Evolutionary conservation across 257 asterid species (phyloP).

Genomic region (Prunella vulgaris): DNA sequence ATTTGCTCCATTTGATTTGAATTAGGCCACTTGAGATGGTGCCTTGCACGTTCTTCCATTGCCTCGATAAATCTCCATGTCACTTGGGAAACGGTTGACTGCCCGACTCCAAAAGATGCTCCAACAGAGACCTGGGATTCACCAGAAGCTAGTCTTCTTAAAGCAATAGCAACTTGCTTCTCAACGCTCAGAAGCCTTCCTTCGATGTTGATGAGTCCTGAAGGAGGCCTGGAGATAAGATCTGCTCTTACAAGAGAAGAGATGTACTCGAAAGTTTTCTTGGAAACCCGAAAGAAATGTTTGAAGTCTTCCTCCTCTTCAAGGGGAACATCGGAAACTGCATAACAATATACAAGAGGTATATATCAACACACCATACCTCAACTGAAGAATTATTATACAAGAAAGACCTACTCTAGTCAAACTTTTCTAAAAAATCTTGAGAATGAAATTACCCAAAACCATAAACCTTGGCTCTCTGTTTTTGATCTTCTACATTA

Average conservation of each 20-base stretch:
- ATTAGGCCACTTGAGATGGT: slow-evolving; percentile 91
- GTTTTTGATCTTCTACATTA: too few species aligned
- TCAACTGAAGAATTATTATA: too few species aligned
- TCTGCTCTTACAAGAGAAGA: slow-evolving; percentile 88
- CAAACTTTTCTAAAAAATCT: too few species aligned
- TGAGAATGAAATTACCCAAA: too few species aligned
- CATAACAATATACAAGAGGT: too few species aligned
- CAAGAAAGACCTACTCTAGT: background rate
- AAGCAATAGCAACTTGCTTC: slow-evolving; percentile 95
- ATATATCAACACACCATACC: too few species aligned
- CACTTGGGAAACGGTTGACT: slow-evolving; percentile 95
- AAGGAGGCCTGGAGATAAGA: slow-evolving; percentile 96
- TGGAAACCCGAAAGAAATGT: slow-evolving; percentile 75
- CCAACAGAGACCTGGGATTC: slow-evolving; percentile 98
- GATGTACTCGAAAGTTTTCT: slow-evolving; percentile 74
- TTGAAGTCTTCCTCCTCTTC: slow-evolving; percentile 85
- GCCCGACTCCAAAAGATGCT: slow-evolving; percentile 95
- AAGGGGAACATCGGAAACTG: slow-evolving; percentile 46
- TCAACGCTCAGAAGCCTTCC: slow-evolving; percentile 97
- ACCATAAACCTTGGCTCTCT: too few species aligned
- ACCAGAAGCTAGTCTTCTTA: slow-evolving; percentile 88
- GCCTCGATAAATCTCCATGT: slow-evolving; percentile 97
- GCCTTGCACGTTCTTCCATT: slow-evolving; percentile 84
- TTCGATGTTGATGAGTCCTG: slow-evolving; percentile 94
- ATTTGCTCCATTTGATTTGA: slow-evolving; percentile 38